Conservation (phyloP, 2,329 filamentous ascomycete genomes). For the Ceratocystis huliohia region DNA sequence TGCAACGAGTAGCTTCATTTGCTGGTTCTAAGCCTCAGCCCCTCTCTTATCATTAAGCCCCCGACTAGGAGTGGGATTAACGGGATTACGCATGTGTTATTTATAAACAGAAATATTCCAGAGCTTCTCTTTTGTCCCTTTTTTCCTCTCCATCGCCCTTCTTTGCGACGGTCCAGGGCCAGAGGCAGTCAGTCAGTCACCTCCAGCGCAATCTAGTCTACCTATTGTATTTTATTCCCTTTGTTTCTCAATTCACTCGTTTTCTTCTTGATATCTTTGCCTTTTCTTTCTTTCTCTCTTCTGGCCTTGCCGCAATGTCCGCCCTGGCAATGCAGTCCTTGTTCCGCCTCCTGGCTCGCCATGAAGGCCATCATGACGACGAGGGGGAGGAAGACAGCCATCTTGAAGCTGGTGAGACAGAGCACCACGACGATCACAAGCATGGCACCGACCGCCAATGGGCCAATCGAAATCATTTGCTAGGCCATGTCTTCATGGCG, state of each 20-base stretch:
- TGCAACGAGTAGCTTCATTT: neutral
- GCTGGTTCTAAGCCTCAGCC: neutral
- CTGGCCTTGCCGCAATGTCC: slow-evolving; percentile 3
- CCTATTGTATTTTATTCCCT: neutral
- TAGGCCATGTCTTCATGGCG: slow-evolving; percentile 15
- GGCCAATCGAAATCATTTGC: slow-evolving; percentile 18
- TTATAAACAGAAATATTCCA: neutral
- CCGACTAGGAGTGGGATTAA: neutral
- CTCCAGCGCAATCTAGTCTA: neutral
- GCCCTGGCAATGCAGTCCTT: neutral
- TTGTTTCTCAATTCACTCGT: neutral
- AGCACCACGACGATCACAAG: slow-evolving; percentile 3
- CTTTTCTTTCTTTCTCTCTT: neutral
- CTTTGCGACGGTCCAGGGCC: slow-evolving; percentile 4
- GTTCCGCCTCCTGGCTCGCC: slow-evolving; percentile 13
- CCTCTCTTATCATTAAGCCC: neutral
- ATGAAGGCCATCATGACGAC: slow-evolving; percentile 18
- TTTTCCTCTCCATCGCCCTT: slow-evolving; percentile 12
- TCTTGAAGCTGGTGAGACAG: neutral
- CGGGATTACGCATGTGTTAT: neutral
- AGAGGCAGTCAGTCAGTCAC: neutral
- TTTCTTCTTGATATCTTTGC: neutral
- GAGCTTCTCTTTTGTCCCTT: neutral
- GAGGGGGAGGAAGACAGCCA: slow-evolving; percentile 12
- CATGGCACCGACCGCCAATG: slow-evolving; percentile 18